Evolutionary conservation across 352 stramenopile genomes (phyloP).

Genomic region (Detonula confervacea): DNA sequence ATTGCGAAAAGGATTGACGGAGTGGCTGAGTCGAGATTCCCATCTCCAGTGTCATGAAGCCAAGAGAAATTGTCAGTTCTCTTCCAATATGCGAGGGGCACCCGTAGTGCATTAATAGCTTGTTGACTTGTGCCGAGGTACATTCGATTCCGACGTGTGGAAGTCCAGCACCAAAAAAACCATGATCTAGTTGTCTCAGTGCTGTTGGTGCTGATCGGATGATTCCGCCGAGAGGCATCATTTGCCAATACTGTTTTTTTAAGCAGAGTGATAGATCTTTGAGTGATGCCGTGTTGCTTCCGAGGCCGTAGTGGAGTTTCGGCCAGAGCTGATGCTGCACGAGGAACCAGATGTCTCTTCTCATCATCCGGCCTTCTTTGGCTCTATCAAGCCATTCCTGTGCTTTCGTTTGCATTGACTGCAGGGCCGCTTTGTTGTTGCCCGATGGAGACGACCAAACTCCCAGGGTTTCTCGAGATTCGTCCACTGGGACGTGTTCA

Average conservation of each 20-base stretch:
- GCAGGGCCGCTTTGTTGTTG: too few species aligned
- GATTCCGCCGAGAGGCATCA: background rate
- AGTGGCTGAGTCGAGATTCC: conserved; percentile 9
- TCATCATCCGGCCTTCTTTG: background rate
- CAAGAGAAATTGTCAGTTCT: conserved; percentile 9
- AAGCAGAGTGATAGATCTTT: background rate
- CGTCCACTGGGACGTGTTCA: background rate
- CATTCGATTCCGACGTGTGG: background rate
- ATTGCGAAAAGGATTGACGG: too few species aligned
- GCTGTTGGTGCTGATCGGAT: background rate
- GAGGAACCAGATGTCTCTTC: background rate
- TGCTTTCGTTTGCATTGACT: conserved; percentile 14
- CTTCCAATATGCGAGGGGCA: too few species aligned
- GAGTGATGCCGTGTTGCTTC: background rate
- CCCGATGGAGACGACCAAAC: too few species aligned
- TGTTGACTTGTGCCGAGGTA: background rate
- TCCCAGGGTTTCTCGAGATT: conserved; percentile 14
- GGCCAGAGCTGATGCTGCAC: background rate
- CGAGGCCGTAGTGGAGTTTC: background rate
- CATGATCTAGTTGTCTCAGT: background rate
- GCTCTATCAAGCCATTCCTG: background rate
- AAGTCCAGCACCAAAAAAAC: conserved; percentile 9
- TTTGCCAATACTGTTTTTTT: background rate
- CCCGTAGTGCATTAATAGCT: background rate
- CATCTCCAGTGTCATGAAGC: background rate